Evolutionary conservation across 1,284 basidiomycete species (phyloP), one percentile per base, ranked within the genome.

Genomic region (Marasmius sp.): DNA sequence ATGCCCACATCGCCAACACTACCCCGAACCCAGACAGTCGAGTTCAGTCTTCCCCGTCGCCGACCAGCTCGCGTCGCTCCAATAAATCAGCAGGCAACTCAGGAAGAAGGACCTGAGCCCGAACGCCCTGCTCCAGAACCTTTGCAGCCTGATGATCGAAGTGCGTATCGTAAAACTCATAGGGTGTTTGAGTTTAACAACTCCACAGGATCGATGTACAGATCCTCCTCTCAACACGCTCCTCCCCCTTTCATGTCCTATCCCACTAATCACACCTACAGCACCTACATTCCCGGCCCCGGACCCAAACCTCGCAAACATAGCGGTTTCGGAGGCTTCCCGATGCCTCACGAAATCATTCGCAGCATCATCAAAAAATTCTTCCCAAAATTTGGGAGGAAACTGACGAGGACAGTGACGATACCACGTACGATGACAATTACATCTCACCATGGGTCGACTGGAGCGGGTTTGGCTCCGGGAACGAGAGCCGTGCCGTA

Each of bases 311-410:
- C 16, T 16, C 45, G 45, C 52, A 81, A 79, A 65, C 74, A 81
- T 64, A 75, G 76, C 51, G 84, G 75, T 5, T 94, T 93, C 67
- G 95, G 95, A 50, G 95, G 95, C 0, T 98, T 97, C 74, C 95
- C 95, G 0, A 93, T 90, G 69, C 93, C 94, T 0, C 77, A 87
- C 64, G 77, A 84, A 58, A 72, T 95, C 20, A 62, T 87, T 3
- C 77, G 76, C 2, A 72, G 71, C 6, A 66, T 86, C 0, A 73
- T 91, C 34, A 69, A 77, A 14, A 76, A 74, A 47, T 68, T 89
- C 54, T 88, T 91, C 60, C 93, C 92, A 0, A 69, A 78, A 1
- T 61, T 87, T 12, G 74, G 83, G 37, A 77, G 77, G 18, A 82
- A 77, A 51, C 71, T 94, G 38, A 79, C 78, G 18, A 80, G 83